Percentiles rank a stretch among this genome's conserved stretches.
phyloP scores from a whole-genome alignment of 768 basidiomycete species.

The Mycena amicta region DNA sequence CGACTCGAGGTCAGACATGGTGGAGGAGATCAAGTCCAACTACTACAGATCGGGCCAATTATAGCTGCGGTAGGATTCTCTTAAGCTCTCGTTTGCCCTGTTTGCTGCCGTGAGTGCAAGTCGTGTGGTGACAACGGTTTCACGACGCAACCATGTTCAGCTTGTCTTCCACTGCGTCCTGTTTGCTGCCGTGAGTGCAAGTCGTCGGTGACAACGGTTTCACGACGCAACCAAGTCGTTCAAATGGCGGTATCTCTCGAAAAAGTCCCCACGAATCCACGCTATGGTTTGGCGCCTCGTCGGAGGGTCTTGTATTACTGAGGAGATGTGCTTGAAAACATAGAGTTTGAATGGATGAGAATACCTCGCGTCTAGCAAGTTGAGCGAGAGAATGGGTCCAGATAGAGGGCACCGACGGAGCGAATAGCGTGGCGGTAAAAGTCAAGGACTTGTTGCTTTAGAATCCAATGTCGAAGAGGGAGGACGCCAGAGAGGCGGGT shows the following conservation, averaged over 20 bases:
- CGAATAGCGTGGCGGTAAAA: constrained; percentile 73
- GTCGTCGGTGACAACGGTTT: too few relatives aligned
- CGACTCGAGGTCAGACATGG: neutral
- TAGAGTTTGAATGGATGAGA: neutral
- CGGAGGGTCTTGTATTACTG: constrained; percentile 64
- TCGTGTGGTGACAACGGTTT: too few relatives aligned
- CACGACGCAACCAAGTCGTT: constrained; percentile 53
- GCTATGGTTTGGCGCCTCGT: constrained; percentile 65
- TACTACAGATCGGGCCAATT: neutral
- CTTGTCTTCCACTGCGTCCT: constrained; percentile 66
- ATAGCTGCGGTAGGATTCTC: neutral
- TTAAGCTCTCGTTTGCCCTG: constrained; percentile 36
- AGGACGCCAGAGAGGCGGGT: constrained; percentile 5
- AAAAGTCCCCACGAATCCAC: constrained; percentile 77
- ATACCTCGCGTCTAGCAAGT: constrained; percentile 19
- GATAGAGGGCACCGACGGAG: constrained; percentile 45
- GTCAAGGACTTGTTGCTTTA: constrained; percentile 59
- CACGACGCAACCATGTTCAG: constrained; percentile 52
- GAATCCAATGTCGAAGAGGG: constrained; percentile 64
- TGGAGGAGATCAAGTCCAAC: neutral
- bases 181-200: too few relatives aligned
- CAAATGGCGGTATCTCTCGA: constrained; percentile 63
- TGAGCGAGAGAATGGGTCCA: neutral
- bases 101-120: too few relatives aligned
- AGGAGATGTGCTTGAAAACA: neutral